Percentiles rank a stretch among this genome's conserved stretches.
Conservation (phyloP, 2,329 filamentous ascomycete species). For the Diaporthe vaccinii region DNA sequence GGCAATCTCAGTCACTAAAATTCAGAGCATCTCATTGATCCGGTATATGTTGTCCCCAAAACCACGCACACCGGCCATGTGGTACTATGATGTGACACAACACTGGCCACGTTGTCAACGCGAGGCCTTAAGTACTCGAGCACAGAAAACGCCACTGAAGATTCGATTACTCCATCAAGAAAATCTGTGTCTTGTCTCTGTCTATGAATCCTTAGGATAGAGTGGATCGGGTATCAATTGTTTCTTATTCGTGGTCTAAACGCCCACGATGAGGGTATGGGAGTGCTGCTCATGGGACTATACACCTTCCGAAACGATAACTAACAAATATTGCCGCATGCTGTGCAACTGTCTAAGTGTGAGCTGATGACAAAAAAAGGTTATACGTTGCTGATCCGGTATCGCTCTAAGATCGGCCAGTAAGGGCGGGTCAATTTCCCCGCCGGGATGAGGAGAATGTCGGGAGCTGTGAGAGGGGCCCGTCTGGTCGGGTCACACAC, state of each 20-base stretch:
- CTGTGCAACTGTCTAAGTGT: background rate
- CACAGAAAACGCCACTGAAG: background rate
- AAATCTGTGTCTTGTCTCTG: background rate
- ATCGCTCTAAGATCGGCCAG: slow-evolving; percentile 10
- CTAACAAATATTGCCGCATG: background rate
- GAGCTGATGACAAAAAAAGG: background rate
- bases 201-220: too few species aligned
- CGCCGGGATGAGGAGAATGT: slow-evolving; percentile 12
- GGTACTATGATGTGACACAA: background rate
- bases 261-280: background rate
- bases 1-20: background rate
- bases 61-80: background rate
- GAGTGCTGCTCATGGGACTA: background rate
- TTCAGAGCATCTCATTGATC: background rate
- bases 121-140: background rate
- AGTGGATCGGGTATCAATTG: too few species aligned
- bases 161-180: background rate
- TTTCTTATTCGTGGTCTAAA: too few species aligned
- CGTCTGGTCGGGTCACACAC: slow-evolving; percentile 18
- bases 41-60: background rate
- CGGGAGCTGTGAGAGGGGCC: slow-evolving; percentile 7
- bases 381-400: background rate
- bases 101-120: background rate
- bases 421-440: slow-evolving; percentile 8
- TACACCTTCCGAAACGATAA: background rate